Percentiles rank a stretch among this genome's conserved stretches.
These are phyloP conservation scores for Saccharomycopsis javanensis DNA, from an alignment of 805 yeast species.

Conservation along the genomic window DNA sequence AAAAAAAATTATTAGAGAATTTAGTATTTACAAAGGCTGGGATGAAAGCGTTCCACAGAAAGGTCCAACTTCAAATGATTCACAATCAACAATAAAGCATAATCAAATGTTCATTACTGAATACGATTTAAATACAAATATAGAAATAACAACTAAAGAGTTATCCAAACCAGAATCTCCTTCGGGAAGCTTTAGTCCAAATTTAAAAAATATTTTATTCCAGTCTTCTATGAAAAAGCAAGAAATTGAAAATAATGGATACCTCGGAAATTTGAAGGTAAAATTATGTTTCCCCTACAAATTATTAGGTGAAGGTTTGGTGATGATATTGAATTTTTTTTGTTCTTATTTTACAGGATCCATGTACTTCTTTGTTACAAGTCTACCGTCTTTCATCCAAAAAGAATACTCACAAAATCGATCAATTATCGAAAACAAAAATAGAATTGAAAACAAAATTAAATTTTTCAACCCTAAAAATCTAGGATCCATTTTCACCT, in stretches of 20 bases:
- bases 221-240: background rate
- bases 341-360: constrained; percentile 14
- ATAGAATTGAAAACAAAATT: background rate
- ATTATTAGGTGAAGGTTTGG: constrained; percentile 7
- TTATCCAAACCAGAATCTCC: background rate
- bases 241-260: constrained; percentile 4
- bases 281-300: constrained; percentile 7
- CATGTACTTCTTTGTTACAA: constrained; percentile 15
- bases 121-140: background rate
- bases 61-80: background rate
- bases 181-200: background rate
- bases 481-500: constrained; percentile 6
- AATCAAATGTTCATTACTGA: background rate
- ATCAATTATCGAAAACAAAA: background rate
- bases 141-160: background rate
- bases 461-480: constrained; percentile 3
- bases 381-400: constrained; percentile 10
- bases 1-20: constrained; percentile 3
- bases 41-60: background rate
- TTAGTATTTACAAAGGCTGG: background rate
- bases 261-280: background rate
- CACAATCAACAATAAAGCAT: background rate
- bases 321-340: constrained; percentile 4
- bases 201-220: background rate
- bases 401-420: constrained; percentile 2